Evolutionary conservation across 169 alveolate genomes (phyloP), one percentile per base, ranked within the genome.

Genomic region (Miamiensis avidus): DNA sequence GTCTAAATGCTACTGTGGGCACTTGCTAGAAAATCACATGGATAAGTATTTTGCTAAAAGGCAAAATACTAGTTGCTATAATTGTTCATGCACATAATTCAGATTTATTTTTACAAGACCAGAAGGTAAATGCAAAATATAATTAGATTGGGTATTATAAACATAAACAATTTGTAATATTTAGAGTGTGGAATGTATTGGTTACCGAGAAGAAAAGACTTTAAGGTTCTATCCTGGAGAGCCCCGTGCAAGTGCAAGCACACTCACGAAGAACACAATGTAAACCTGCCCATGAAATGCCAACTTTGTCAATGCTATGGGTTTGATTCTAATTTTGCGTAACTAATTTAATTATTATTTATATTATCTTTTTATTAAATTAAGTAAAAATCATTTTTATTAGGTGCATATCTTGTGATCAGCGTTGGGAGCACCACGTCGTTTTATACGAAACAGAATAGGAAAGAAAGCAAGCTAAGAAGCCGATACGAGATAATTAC

Each of bases 171-270:
- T 49, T 49, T 49, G 4, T 49, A 49, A 49, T 11, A 49, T 49
- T 11, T 49, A 49, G 96, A 95, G 85, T 85, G 93, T 76, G 96
- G 96, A 32, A 92, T 88, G 89, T 92, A 91, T 87, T 92, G 95
- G 93, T 82, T 95, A 77, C 94, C 95, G 6, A 84, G 95, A 65
- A 92, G 96, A 90, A 95, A 95, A 86, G 96, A 94, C 33, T 95
- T 93, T 74, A 91, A 91, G 83, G 87, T 93, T 27, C 87, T 87
- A 69, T 89, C 88, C 34, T 95, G 96, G 96, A 92, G 92, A 88
- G 95, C 96, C 31, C 91, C 92, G 32, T 95, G 96, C 82, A 89
- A 89, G 85, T 95, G 98, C 83, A 95, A 93, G 65, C 98, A 95
- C 86, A 88, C 87, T 29, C 94, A 94, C 89, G 94, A 84, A 82